Conservation (phyloP, 1,284 basidiomycete genomes). For the Ceratobasidium sp. region DNA sequence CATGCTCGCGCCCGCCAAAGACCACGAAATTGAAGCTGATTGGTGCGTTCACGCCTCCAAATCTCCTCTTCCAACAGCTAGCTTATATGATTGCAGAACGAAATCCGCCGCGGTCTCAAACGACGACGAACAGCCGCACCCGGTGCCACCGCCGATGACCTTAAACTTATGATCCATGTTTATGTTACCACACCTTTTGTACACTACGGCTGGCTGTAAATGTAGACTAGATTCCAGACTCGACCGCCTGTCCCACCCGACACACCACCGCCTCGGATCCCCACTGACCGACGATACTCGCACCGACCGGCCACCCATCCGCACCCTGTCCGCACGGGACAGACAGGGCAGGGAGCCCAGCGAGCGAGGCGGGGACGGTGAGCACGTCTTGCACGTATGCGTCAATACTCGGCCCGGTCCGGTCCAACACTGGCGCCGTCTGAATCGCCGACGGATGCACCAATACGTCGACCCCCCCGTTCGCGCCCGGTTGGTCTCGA, state of each 20-base stretch:
- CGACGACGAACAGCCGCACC: conserved; percentile 26
- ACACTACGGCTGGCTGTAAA: not conserved
- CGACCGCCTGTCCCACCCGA: conserved; percentile 59
- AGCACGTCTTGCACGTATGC: conserved; percentile 90
- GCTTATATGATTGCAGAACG: conserved; percentile 11
- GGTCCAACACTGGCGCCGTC: conserved; percentile 68
- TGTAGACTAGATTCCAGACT: conserved; percentile 43
- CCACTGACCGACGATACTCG: conserved; percentile 90
- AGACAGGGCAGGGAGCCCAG: conserved; percentile 83
- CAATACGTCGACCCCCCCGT: conserved; percentile 72
- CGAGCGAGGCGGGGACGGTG: conserved; percentile 90
- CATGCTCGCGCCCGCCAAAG: conserved; percentile 35
- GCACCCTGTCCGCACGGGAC: conserved; percentile 64
- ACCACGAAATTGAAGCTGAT: conserved; percentile 30
- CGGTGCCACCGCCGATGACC: conserved; percentile 20
- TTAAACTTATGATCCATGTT: conserved; percentile 22
- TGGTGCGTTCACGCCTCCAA: conserved; percentile 2
- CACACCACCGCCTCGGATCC: conserved; percentile 77
- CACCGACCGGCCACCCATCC: conserved; percentile 85
- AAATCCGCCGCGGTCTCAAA: conserved; percentile 30
- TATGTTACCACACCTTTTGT: not conserved
- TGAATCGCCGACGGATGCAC: conserved; percentile 85
- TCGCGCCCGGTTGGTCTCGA: not conserved
- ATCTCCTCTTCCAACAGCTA: not conserved
- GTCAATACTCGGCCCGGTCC: conserved; percentile 49